These are phyloP conservation scores for Debaryomyces prosopidis DNA, from an alignment of 805 yeast species.

Conservation along the genomic window DNA sequence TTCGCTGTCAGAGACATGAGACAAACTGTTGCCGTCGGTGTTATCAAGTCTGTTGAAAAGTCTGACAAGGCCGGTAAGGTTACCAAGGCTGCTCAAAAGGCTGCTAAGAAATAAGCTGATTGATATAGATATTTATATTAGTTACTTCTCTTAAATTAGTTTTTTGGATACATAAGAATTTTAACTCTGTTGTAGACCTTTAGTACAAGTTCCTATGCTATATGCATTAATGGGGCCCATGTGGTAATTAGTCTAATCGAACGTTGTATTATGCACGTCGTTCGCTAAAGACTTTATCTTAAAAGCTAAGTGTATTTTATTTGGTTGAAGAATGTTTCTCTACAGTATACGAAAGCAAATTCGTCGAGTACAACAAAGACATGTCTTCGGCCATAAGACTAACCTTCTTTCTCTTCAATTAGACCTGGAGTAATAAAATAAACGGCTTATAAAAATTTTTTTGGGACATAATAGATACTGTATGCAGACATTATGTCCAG, in stretches of 20 bases:
- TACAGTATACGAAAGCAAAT: not conserved
- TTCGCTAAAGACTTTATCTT: not conserved
- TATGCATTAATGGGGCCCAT: too few relatives aligned
- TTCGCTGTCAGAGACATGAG: constrained; percentile 96
- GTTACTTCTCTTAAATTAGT: not conserved
- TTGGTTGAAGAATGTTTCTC: too few relatives aligned
- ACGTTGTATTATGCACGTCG: not conserved
- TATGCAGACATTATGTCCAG: not conserved
- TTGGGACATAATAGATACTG: not conserved
- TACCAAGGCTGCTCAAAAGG: constrained; percentile 50
- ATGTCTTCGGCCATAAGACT: too few relatives aligned
- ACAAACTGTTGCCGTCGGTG: constrained; percentile 99
- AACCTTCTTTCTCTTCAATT: too few relatives aligned
- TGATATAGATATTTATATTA: constrained; percentile 3
- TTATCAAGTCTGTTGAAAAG: constrained; percentile 71
- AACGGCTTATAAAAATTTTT: not conserved
- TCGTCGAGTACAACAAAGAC: not conserved
- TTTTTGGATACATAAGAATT: constrained; percentile 3
- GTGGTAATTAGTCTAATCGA: too few relatives aligned
- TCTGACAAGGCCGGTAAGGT: constrained; percentile 51
- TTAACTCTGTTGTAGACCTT: not conserved
- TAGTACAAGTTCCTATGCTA: too few relatives aligned
- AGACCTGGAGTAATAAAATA: too few relatives aligned
- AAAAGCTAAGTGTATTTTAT: not conserved
- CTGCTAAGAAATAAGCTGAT: constrained; percentile 46